These are phyloP conservation scores for Dispira simplex DNA, from an alignment of 192 early-diverging fungal genomes.

Conservation along the genomic window DNA sequence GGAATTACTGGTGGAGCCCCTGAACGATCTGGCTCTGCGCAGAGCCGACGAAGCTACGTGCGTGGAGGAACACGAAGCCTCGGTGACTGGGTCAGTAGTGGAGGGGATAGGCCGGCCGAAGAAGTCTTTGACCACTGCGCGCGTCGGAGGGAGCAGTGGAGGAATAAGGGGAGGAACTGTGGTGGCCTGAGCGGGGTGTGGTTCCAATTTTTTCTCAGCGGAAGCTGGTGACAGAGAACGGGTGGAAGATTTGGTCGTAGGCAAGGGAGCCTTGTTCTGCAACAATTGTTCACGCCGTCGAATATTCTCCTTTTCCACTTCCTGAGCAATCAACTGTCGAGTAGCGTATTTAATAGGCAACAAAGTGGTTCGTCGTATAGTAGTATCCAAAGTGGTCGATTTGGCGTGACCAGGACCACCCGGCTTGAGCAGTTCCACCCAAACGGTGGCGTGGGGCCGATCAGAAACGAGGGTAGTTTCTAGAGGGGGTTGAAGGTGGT, in stretches of 20 bases:
- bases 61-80: background rate
- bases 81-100: slow-evolving; percentile 12
- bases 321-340: slow-evolving; percentile 65
- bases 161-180: background rate
- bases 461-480: background rate
- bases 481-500: slow-evolving; percentile 53
- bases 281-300: slow-evolving; percentile 1
- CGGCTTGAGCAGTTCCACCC: too few relatives aligned
- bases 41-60: slow-evolving; percentile 7
- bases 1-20: background rate
- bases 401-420: background rate
- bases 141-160: background rate
- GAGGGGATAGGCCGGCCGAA: slow-evolving; percentile 54
- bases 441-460: background rate
- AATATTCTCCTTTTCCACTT: slow-evolving; percentile 30
- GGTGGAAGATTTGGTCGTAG: too few relatives aligned
- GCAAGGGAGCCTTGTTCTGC: background rate
- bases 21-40: too few relatives aligned
- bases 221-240: background rate
- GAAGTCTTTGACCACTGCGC: slow-evolving; percentile 41
- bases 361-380: slow-evolving; percentile 17
- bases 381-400: background rate
- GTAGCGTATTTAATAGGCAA: slow-evolving; percentile 55
- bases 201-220: slow-evolving; percentile 4
- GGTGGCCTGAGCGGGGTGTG: background rate